phyloP scores from a whole-genome alignment of 805 yeast species.

The Kuraishia cidri region DNA sequence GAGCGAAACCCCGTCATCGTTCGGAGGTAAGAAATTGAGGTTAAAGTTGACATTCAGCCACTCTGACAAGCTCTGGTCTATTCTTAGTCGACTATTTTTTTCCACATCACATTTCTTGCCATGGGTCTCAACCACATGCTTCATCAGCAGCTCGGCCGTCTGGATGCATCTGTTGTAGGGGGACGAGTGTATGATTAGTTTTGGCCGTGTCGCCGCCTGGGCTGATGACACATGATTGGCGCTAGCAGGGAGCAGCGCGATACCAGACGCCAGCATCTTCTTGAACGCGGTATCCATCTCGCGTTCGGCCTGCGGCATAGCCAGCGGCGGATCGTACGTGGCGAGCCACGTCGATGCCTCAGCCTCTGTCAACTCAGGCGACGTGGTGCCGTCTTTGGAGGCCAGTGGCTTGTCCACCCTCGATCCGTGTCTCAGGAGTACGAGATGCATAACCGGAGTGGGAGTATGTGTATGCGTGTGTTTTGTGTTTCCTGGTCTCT shows the following conservation, averaged over 20 bases:
- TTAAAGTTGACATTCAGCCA: slow-evolving; percentile 33
- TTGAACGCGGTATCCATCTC: slow-evolving; percentile 19
- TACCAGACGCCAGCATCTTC: slow-evolving; percentile 12
- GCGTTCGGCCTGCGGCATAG: slow-evolving; percentile 10
- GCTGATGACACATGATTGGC: too few species aligned
- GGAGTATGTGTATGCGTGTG: too few species aligned
- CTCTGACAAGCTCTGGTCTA: slow-evolving; percentile 32
- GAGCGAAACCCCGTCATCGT: slow-evolving; percentile 32
- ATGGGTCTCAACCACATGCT: slow-evolving; percentile 3
- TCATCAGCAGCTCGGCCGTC: slow-evolving; percentile 22
- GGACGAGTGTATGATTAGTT: slow-evolving; percentile 25
- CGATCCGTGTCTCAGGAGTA: slow-evolving; percentile 21
- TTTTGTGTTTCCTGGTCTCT: too few species aligned
- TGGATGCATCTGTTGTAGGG: slow-evolving; percentile 36
- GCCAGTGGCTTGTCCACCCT: slow-evolving; percentile 16
- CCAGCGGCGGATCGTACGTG: slow-evolving; percentile 25
- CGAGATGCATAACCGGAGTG: slow-evolving; percentile 22
- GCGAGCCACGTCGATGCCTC: slow-evolving; percentile 22
- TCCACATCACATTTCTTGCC: too few species aligned
- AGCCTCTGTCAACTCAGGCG: slow-evolving; percentile 1
- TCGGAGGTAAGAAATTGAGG: slow-evolving; percentile 29
- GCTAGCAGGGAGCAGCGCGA: background rate
- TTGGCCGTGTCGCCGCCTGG: slow-evolving; percentile 3
- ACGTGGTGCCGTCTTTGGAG: background rate
- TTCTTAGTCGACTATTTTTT: too few species aligned